Evolutionary conservation across 345 rosid genomes (phyloP), one percentile per base, ranked within the genome.

Genomic region (Noccaea bulbosa): DNA sequence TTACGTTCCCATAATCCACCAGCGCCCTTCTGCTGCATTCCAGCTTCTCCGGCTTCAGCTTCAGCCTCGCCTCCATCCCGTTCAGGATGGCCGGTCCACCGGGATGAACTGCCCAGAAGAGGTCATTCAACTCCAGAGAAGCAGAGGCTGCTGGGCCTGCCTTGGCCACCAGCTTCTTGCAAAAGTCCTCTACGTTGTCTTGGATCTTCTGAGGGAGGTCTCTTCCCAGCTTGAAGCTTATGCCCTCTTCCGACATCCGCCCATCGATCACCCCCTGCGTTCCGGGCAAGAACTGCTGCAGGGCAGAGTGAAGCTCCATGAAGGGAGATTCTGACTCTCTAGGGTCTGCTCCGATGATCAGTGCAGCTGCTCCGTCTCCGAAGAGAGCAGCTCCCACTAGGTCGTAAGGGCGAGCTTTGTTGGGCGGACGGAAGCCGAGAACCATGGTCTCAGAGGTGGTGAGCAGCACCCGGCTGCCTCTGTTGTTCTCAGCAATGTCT

Each of bases 31-130:
- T 75, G 66, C 96, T 93, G 73, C 96, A 81, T 27, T 82, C 90
- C 20, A 94, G 80, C 80, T 94, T 91, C 24, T 76, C 81, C 0
- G 58, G 33, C 22, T 63, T 68, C 65, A 88, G 76, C 44, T 81
- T 81, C 53, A 94, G 81, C 12, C 67, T 81, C 65, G 57, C 79
- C 83, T 91, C 92, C 53, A 94, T 62, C 33, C 90, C 77, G 76
- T 87, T 88, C 38, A 94, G 85, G 49, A 94, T 94, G 3, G 99
- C 97, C 0, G 96, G 99, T 58, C 96, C 99, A n/a, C 96, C 96
- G 0, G 97, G 99, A 77, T 94, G 99, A 46, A 94, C 96, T 6
- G 99, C 92, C 96, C 97, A 94, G 83, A 94, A 94, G 78, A 94
- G 44, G 33, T 91, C 87, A 40, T 94, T 91, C 79, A 83, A 85